Base-by-base conservation (phyloP, 2,329 filamentous ascomycete genomes). In the Ophidiomyces ophidiicola region DNA sequence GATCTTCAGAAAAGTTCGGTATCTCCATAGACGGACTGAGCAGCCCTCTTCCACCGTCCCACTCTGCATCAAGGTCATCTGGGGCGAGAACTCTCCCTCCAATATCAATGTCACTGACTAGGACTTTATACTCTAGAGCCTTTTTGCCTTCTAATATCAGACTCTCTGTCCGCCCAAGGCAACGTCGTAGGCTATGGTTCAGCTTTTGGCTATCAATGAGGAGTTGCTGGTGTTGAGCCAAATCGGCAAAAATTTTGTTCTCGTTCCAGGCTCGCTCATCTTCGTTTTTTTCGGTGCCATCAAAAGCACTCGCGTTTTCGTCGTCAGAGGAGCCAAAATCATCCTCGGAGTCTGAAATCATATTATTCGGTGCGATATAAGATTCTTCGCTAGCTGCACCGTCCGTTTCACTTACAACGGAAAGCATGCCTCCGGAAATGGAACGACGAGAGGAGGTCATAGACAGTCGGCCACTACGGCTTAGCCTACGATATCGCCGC, bases 141-240 rank as follows among this genome's bases (percentile, higher is more conserved):
- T 84, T 88, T 53, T 78, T 82, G 4, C 82, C 90, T 50, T 94
- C 86, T 34, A 75, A 79, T 57, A 98, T 94, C 31, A 98, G 71
- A 46, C 82, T 79, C 55, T 98, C 88, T 0, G 87, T 92, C 74
- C 84, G 88, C 48, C 78, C 78, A 23, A 94, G 70, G 58, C 90
- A 98, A 33, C 84, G 74, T 58, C 85, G 92, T 32, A 98, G 72
- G 57, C 83, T 93, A 57, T 92, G 83, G 55, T 94, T 96, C 69
- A 96, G 86, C 64, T 86, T 92, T 54, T 94, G 86, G 49, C 82
- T 90, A 56, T 94, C 87, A 26, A 86, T 68, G 6, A 98, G 72
- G 1, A 96, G 68, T 53, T 94, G 81, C 48, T 86, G 83, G 57
- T 98, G 90, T 55, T 87, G 88, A 3, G 78, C 73, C 1, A 98